These are phyloP conservation scores for Phyllosticta ampelicida DNA, from an alignment of 2,329 filamentous ascomycete genomes.

Conservation along the genomic window DNA sequence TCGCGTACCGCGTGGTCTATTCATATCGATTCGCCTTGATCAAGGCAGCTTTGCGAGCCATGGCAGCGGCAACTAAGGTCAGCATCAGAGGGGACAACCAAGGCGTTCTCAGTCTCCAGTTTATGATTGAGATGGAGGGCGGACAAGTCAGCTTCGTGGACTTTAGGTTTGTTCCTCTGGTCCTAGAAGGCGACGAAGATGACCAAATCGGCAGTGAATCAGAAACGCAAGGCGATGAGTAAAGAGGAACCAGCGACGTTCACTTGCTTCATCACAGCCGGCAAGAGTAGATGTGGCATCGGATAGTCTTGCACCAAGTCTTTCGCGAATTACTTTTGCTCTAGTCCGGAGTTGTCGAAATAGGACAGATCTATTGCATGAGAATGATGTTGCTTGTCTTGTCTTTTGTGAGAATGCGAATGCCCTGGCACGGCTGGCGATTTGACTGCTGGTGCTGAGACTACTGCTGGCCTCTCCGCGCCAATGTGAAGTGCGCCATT, in stretches of 20 bases:
- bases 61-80: constrained; percentile 86
- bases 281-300: neutral
- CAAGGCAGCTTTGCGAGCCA: constrained; percentile 79
- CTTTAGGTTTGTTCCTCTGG: constrained; percentile 69
- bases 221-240: constrained; percentile 12
- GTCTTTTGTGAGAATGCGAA: neutral
- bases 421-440: neutral
- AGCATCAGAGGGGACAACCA: constrained; percentile 80
- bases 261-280: neutral
- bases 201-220: constrained; percentile 12
- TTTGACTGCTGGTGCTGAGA: neutral
- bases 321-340: neutral
- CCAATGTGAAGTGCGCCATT: neutral
- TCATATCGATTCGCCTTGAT: constrained; percentile 81
- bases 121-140: constrained; percentile 82
- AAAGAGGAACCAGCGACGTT: neutral
- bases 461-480: neutral
- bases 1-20: constrained; percentile 40
- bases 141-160: constrained; percentile 62
- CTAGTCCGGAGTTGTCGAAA: neutral
- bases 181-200: constrained; percentile 28
- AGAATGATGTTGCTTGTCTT: neutral
- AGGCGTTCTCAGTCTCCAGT: constrained; percentile 87
- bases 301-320: neutral
- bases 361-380: neutral